These are phyloP conservation scores for Colletotrichum neosansevieriae DNA, from an alignment of 2,329 filamentous ascomycete species.

Conservation along the genomic window DNA sequence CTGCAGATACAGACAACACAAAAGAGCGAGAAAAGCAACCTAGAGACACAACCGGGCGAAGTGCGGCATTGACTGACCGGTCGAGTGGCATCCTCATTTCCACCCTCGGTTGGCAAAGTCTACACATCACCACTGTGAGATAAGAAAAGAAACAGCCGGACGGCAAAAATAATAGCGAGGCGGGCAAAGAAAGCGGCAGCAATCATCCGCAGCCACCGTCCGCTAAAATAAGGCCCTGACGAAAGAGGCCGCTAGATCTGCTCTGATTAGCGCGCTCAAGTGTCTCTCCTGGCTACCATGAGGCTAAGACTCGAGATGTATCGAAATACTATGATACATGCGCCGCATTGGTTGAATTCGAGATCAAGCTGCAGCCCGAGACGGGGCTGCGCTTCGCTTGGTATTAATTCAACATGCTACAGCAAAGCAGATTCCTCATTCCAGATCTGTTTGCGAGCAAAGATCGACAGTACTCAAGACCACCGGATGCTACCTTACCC, in stretches of 20 bases:
- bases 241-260: constrained; percentile 19
- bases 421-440: neutral
- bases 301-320: constrained; percentile 8
- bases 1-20: neutral
- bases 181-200: constrained; percentile 29
- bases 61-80: neutral
- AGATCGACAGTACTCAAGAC: neutral
- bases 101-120: neutral
- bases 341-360: neutral
- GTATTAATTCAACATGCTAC: neutral
- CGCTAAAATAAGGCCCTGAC: constrained; percentile 34
- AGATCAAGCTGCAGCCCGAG: neutral
- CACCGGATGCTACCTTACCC: neutral
- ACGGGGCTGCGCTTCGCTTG: constrained; percentile 1
- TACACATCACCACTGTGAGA: constrained; percentile 13
- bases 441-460: neutral
- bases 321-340: neutral
- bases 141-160: constrained; percentile 15
- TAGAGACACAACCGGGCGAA: neutral
- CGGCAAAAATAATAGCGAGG: neutral
- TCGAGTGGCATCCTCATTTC: constrained; percentile 6
- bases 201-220: constrained; percentile 29
- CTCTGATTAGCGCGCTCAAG: constrained; percentile 20
- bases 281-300: constrained; percentile 24
- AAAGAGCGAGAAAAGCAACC: neutral